Evolutionary conservation across 1,284 basidiomycete species (phyloP).

Genomic region (Cutaneotrichosporon cavernicola): DNA sequence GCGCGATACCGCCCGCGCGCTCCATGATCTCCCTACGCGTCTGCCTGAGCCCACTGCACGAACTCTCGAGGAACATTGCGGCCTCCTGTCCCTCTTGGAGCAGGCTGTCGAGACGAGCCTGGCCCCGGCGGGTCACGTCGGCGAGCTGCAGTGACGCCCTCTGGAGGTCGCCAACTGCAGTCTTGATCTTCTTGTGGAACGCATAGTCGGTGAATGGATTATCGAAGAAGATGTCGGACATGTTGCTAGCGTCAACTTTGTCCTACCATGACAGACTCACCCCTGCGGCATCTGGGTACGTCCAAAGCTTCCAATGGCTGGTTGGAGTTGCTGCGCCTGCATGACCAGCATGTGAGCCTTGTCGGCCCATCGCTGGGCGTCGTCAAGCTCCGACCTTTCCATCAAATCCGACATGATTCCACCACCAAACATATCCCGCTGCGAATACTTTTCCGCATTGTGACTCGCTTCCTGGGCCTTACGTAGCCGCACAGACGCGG

Average conservation of each 20-base stretch:
- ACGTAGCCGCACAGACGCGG: slow-evolving; percentile 21
- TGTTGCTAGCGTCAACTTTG: slow-evolving; percentile 7
- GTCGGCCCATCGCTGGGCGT: slow-evolving; percentile 29
- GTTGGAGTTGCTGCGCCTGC: slow-evolving; percentile 31
- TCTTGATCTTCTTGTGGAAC: slow-evolving; percentile 28
- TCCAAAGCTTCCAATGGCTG: slow-evolving; percentile 19
- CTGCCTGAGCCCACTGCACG: slow-evolving; percentile 14
- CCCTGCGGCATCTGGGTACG: slow-evolving; percentile 24
- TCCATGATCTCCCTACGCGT: slow-evolving; percentile 17
- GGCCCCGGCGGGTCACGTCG: slow-evolving; percentile 10
- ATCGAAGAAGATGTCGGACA: slow-evolving; percentile 35
- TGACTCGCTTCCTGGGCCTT: slow-evolving; percentile 3
- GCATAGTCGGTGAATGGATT: slow-evolving; percentile 31
- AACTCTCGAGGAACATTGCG: slow-evolving; percentile 8
- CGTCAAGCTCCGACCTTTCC: slow-evolving; percentile 25
- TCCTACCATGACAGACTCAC: slow-evolving; percentile 10
- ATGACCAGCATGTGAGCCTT: slow-evolving; percentile 26
- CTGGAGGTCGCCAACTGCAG: slow-evolving; percentile 5
- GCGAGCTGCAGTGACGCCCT: slow-evolving; percentile 1
- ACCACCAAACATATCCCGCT: slow-evolving; percentile 19
- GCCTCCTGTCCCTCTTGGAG: background rate
- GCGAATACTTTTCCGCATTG: slow-evolving; percentile 10
- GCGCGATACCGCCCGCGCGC: slow-evolving; percentile 6
- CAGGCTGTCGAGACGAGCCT: slow-evolving; percentile 4
- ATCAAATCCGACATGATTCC: slow-evolving; percentile 21